These are phyloP conservation scores for Epichloe aotearoae DNA, from an alignment of 2,329 filamentous ascomycete species.

Conservation along the genomic window DNA sequence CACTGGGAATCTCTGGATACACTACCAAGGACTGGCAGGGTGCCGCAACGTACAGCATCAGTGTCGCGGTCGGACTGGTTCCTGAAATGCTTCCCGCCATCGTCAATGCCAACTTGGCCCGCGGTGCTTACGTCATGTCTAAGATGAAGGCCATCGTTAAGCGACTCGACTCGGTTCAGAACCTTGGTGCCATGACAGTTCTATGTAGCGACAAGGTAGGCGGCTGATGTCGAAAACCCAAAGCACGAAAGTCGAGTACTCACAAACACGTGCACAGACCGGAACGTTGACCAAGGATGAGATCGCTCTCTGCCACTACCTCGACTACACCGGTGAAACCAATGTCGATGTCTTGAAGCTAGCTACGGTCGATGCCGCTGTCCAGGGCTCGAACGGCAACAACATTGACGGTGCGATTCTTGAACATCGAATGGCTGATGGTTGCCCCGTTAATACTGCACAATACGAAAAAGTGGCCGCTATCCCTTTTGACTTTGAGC, in stretches of 20 bases:
- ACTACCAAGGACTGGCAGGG: conserved; percentile 14
- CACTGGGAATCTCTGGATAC: conserved; percentile 13
- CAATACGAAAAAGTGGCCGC: conserved; percentile 12
- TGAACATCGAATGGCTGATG: conserved; percentile 7
- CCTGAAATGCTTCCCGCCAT: conserved; percentile 19
- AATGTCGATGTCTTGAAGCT: conserved; percentile 14
- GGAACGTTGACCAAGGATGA: conserved; percentile 18
- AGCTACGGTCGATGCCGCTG: conserved; percentile 13
- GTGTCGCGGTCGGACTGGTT: conserved; percentile 17
- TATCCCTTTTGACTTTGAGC: conserved; percentile 16
- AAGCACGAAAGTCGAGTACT: background rate
- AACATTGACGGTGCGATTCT: conserved; percentile 16
- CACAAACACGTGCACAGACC: conserved; percentile 7
- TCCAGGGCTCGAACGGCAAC: conserved; percentile 16
- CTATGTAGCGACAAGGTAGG: conserved; percentile 18
- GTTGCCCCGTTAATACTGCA: conserved; percentile 8
- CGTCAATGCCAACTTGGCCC: conserved; percentile 17
- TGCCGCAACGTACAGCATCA: conserved; percentile 17
- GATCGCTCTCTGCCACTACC: conserved; percentile 13
- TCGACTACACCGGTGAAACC: conserved; percentile 9
- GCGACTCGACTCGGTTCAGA: conserved; percentile 19
- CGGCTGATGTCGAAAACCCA: background rate
- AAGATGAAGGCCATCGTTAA: conserved; percentile 23
- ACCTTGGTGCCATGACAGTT: conserved; percentile 17
- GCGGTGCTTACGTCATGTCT: conserved; percentile 14